Evolutionary conservation across 306 rosid genomes (phyloP), one percentile per base, ranked within the genome.

Genomic region (Arachis stenosperma): DNA sequence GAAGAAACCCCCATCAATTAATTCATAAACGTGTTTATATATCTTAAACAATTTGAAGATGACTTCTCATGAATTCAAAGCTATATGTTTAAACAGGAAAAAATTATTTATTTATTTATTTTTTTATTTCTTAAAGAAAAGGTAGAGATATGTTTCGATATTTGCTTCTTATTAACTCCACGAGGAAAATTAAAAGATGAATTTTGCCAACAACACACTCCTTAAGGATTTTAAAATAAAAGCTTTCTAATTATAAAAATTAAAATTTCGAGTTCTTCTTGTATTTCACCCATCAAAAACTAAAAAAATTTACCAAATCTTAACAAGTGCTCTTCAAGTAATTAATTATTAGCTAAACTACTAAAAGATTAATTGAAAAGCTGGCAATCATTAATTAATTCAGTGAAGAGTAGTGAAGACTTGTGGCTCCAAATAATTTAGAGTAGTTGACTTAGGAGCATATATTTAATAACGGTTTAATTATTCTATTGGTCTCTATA

Each of bases 391-490:
- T 52, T 52, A 50, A 50, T 61, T 73, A 50, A 50, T 61, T 73
- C 58, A 42, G 15, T 14, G 57, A 22, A 22, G 27, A 22, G 27
- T 22, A 22, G 27, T 22, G 27, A 30, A 14, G 57, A 13, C 76
- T 54, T 54, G 6, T 54, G 6, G 59, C 29, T 13, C 43, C 9
- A 55, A 74, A 78, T 71, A 71, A 47, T 57, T 46, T 57, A 78
- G 22, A 68, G 56, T 36, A 30, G 76, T 81, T 81, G 84, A 81
- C 84, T 81, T 64, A 1, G 27, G n/a, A 36, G 9, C 7, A 53
- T 36, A 61, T 61, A 12, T 10, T 10, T 42, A 42, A 42, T 42
- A 42, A 5, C 0, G 2, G 17, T 17, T 17, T 17, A 17, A 17
- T 17, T 17, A 17, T 0, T 17, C 17, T 17, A 17, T 17, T 17